These are phyloP conservation scores for Penicillium sp. DNA, from an alignment of 2,329 filamentous ascomycete species.

Conservation along the genomic window DNA sequence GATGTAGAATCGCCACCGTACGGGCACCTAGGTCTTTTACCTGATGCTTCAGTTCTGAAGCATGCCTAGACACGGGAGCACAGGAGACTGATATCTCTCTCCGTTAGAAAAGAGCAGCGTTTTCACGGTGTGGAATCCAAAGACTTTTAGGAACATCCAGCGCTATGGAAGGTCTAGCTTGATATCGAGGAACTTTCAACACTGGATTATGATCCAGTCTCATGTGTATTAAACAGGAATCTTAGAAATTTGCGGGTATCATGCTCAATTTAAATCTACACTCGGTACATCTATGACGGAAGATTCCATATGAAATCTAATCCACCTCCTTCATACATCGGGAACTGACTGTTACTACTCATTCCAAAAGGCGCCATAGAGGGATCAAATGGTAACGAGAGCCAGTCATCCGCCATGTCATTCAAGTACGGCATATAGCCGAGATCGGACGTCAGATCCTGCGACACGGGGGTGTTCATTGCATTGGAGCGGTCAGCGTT, in stretches of 20 bases:
- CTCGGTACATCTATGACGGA: conserved; percentile 31
- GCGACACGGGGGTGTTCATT: conserved; percentile 24
- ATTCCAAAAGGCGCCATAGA: conserved; percentile 48
- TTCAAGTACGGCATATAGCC: conserved; percentile 33
- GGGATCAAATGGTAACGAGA: conserved; percentile 46
- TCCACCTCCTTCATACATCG: conserved; percentile 42
- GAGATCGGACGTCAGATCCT: conserved; percentile 30
- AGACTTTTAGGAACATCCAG: too few species aligned
- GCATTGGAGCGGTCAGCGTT: conserved; percentile 21
- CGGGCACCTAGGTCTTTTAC: too few species aligned
- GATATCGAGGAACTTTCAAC: neutral
- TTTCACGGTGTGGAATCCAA: too few species aligned
- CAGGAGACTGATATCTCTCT: too few species aligned
- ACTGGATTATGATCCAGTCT: neutral
- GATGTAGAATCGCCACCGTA: too few species aligned
- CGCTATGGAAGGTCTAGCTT: neutral
- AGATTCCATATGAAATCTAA: conserved; percentile 49
- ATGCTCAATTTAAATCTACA: neutral
- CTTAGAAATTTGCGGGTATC: neutral
- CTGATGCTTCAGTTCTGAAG: too few species aligned
- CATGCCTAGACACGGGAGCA: too few species aligned
- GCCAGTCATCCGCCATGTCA: conserved; percentile 43
- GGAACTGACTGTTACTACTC: conserved; percentile 39
- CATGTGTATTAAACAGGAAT: neutral
- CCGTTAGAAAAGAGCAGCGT: too few species aligned